Evolutionary conservation across 169 alveolate species (phyloP).

Genomic region (Plasmodium gallinaceum): DNA sequence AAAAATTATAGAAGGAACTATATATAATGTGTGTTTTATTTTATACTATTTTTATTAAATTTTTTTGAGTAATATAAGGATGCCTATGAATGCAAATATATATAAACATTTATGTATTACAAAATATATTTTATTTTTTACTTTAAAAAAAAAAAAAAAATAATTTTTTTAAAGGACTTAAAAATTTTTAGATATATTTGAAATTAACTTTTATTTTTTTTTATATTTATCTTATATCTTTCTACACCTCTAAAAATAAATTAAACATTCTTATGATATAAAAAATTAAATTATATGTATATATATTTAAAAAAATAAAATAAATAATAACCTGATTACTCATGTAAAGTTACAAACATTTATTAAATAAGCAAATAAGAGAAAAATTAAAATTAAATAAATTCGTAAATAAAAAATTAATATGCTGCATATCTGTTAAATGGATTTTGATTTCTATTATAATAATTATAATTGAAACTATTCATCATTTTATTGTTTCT

Average conservation of each 20-base stretch:
- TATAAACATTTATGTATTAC: constrained; percentile 30
- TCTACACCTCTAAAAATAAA: background rate
- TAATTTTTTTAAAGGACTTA: constrained; percentile 19
- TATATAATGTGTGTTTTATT: too few species aligned
- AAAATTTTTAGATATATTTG: constrained; percentile 20
- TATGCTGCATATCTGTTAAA: constrained; percentile 70
- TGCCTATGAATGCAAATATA: background rate
- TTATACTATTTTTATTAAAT: too few species aligned
- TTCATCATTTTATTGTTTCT: constrained; percentile 56
- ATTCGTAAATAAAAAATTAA: constrained; percentile 12
- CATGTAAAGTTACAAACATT: constrained; percentile 40
- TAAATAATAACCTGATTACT: constrained; percentile 28
- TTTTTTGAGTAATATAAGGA: too few species aligned
- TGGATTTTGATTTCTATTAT: constrained; percentile 60
- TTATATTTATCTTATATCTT: background rate
- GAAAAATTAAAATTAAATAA: background rate
- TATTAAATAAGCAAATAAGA: constrained; percentile 34
- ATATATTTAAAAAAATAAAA: constrained; percentile 20
- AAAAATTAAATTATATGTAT: too few species aligned
- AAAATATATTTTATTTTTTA: background rate
- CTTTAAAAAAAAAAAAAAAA: constrained; percentile 5
- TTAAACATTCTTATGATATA: background rate
- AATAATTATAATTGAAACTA: constrained; percentile 50
- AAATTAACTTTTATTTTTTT: constrained; percentile 2
- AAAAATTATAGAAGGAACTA: too few species aligned